Evolutionary conservation across 1,139 yeast genomes (phyloP), one percentile per base, ranked within the genome.

Genomic region (Magnusiomyces magnusii): DNA sequence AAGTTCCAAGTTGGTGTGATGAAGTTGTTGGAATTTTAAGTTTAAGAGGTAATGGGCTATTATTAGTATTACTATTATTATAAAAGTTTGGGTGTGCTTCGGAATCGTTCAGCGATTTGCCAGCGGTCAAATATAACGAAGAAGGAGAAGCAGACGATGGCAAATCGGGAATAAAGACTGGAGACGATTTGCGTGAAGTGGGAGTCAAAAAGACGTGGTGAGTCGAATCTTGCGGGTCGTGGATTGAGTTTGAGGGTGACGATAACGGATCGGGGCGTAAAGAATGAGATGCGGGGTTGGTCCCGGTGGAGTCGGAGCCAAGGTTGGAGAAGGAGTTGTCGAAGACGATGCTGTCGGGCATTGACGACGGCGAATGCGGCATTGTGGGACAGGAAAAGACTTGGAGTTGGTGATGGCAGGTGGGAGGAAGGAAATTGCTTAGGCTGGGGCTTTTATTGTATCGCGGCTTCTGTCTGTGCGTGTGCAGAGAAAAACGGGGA

Each of bases 11-110:
- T 19, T 31, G 54, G 21, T 28, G 24, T 28, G 42, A 34, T 28
- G 47, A 51, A 36, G 54, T 2, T 10, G 53, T 50, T 2, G 54
- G 54, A 23, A 51, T 51, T 2, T 51, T 36, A 13, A 51, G 44
- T 39, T 51, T 51, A 9, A 51, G 47, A 39, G 36, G 15, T 5
- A 50, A n/a, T n/a, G n/a, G n/a, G n/a, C n/a, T n/a, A n/a, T n/a
- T n/a, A n/a, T n/a, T 10, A 17, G 7, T 19, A n/a, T 50, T 50
- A 41, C 24, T 23, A 15, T 15, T 23, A 28, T 50, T 17, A n/a
- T n/a, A n/a, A n/a, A n/a, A n/a, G n/a, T n/a, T n/a, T n/a, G n/a
- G n/a, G n/a, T n/a, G n/a, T 31, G 13, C 36, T 13, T 13, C 36
- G 13, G 36, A 9, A 31, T 31, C 13, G 10, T 7, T 7, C 7